These are phyloP conservation scores for Striga asiatica DNA, from an alignment of 257 asterid genomes.

Conservation along the genomic window DNA sequence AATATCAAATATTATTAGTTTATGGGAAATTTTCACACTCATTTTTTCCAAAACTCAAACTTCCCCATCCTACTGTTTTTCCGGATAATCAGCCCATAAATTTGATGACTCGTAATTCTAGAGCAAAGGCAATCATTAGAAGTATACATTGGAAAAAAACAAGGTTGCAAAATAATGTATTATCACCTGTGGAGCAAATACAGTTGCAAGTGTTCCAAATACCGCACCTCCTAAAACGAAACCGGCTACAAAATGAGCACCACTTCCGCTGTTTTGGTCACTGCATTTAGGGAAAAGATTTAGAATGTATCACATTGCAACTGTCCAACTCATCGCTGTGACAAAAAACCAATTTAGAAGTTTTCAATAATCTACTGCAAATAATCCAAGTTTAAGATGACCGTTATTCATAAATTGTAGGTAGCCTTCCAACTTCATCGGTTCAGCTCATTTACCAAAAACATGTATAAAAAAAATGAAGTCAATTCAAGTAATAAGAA, in stretches of 20 bases:
- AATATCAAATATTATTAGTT: background rate
- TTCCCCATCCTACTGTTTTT: no score
- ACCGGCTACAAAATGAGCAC: slow-evolving; percentile 76
- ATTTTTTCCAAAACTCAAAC: no score
- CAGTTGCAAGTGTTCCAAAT: slow-evolving; percentile 71
- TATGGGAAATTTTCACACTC: no score
- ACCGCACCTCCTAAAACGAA: slow-evolving; percentile 84
- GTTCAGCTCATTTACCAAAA: background rate
- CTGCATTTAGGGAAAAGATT: slow-evolving; percentile 28
- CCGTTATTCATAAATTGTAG: background rate
- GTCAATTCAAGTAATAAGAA: background rate
- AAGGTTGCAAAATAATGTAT: no score
- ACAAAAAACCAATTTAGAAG: slow-evolving; percentile 1
- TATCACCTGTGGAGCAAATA: slow-evolving; percentile 82
- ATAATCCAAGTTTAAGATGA: background rate
- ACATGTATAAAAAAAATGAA: background rate
- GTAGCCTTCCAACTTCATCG: slow-evolving; percentile 7
- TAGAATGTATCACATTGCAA: background rate
- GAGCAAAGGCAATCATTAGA: slow-evolving; percentile 10
- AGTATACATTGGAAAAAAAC: slow-evolving; percentile 3
- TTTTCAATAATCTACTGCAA: slow-evolving; percentile 1
- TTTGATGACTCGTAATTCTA: no score
- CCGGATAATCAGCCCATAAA: no score
- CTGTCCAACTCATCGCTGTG: background rate
- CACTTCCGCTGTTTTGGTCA: slow-evolving; percentile 47